Evolutionary conservation across 2,329 filamentous ascomycete genomes (phyloP).

Genomic region (Cladosporium oxysporum): DNA sequence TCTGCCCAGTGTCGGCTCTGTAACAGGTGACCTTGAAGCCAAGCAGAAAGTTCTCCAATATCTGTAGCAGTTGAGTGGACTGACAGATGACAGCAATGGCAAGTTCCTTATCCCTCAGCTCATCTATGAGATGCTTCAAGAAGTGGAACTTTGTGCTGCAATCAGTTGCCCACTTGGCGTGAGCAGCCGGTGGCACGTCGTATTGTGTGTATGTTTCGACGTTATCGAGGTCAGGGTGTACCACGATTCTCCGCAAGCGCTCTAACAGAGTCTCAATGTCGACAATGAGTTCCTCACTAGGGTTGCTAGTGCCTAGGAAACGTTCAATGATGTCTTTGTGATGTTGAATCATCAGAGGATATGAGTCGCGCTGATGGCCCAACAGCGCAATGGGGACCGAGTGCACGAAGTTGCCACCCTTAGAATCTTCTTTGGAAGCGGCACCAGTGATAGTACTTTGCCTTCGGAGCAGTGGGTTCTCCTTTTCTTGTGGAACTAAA

Average conservation of each 20-base stretch:
- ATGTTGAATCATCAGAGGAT: constrained; percentile 30
- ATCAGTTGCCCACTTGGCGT: constrained; percentile 38
- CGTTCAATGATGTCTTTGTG: constrained; percentile 28
- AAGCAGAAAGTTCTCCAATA: constrained; percentile 38
- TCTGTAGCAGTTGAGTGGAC: constrained; percentile 33
- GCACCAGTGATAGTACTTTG: constrained; percentile 18
- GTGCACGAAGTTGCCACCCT: constrained; percentile 21
- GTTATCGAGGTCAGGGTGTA: constrained; percentile 40
- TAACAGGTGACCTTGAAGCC: constrained; percentile 27
- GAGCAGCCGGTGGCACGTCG: constrained; percentile 28
- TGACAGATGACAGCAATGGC: constrained; percentile 36
- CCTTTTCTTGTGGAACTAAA: constrained; percentile 29
- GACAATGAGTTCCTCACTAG: constrained; percentile 21
- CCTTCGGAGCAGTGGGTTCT: constrained; percentile 8
- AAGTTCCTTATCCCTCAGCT: constrained; percentile 27
- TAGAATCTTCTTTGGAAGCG: constrained; percentile 10
- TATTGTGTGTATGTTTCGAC: constrained; percentile 34
- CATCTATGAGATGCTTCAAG: constrained; percentile 35
- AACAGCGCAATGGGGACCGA: constrained; percentile 34
- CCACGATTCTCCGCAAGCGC: constrained; percentile 29
- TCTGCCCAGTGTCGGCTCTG: constrained; percentile 1
- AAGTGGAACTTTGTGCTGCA: constrained; percentile 42
- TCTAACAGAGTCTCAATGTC: constrained; percentile 33
- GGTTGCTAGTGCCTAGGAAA: constrained; percentile 27
- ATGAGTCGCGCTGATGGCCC: constrained; percentile 36